Base-by-base conservation (phyloP, 352 stramenopile genomes). In the Pythium grandisporangium region DNA sequence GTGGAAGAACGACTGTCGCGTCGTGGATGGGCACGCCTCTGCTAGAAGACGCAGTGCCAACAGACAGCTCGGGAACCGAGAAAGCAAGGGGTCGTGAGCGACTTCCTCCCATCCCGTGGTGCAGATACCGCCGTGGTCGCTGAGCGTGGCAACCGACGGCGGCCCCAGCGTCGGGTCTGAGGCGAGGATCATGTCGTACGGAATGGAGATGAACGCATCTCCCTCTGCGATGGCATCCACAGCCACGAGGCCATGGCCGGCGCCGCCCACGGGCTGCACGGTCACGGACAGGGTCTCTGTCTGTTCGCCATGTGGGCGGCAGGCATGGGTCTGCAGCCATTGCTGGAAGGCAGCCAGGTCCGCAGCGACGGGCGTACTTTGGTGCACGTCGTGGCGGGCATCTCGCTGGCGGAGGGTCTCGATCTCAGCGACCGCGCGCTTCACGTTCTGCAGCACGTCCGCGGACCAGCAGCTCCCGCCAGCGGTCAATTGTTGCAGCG, bases 11-110 rank as follows among this genome's bases (percentile, higher is more conserved):
- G 62, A 70, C 2, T 19, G 8, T 5, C 49, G 42, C 27, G 54
- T 43, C 2, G 33, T 17, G 24, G 12, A 11, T 3, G 34, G 29
- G 17, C 42, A 53, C 3, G 58, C 58, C 40, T 81, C 68, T 5
- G 41, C 51, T 1, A 81, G 49, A 19, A 81, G 45, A 6, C 50
- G 53, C 22, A 81, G 48, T 16, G 68, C 68, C 0, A 81, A 53
- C 30, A 62, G 37, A 34, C 62, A 62, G 34, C 55, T 77, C 6
- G 65, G 65, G 33, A 74, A 71, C 6, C 58, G 41, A 14, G 46
- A 25, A 19, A 81, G 45, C 22, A 78, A 42, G 6, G 60, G 58
- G 23, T 78, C 65, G 35, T 48, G 40, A 1, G 45, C 50, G 4
- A 65, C 45, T 10, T 65, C 44, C 29, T 48, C 29, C 62, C 62